These are phyloP conservation scores for Musa beccarii DNA, from an alignment of 176 grass and related monocot species.

Conservation along the genomic window DNA sequence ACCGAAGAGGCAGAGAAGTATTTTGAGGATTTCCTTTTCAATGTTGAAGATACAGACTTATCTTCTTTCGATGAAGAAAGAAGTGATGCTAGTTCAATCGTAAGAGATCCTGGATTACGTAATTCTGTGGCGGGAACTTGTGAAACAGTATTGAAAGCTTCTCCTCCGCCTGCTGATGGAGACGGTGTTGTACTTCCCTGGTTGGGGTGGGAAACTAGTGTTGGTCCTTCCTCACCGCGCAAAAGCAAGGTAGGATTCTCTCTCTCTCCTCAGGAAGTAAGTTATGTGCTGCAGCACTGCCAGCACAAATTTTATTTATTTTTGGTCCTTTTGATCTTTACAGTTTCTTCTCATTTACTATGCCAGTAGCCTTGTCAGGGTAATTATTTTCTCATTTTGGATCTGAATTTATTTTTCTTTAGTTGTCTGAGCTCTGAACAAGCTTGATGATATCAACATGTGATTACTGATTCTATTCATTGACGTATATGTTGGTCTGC, in stretches of 20 bases:
- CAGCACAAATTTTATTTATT: neutral
- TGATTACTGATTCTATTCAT: no score
- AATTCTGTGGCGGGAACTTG: constrained; percentile 32
- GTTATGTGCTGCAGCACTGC: neutral
- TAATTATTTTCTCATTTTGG: no score
- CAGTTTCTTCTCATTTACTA: neutral
- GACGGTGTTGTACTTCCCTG: constrained; percentile 92
- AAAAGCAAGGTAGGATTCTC: constrained; percentile 26
- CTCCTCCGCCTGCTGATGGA: constrained; percentile 28
- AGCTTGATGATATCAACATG: no score
- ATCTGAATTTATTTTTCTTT: no score
- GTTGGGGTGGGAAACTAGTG: constrained; percentile 92
- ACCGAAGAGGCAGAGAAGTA: constrained; percentile 85
- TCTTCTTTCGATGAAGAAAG: constrained; percentile 94
- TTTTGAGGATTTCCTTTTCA: constrained; percentile 91
- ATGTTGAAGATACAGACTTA: constrained; percentile 95
- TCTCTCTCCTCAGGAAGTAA: neutral
- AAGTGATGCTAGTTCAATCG: constrained; percentile 66
- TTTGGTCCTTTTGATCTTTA: neutral
- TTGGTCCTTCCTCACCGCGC: constrained; percentile 42
- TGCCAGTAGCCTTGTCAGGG: no score
- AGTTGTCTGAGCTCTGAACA: no score
- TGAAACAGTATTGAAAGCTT: constrained; percentile 27
- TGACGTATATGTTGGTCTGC: no score
- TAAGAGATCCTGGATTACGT: constrained; percentile 26